Evolutionary conservation across 768 basidiomycete species (phyloP).

Genomic region (Hygrocybe coccinea): DNA sequence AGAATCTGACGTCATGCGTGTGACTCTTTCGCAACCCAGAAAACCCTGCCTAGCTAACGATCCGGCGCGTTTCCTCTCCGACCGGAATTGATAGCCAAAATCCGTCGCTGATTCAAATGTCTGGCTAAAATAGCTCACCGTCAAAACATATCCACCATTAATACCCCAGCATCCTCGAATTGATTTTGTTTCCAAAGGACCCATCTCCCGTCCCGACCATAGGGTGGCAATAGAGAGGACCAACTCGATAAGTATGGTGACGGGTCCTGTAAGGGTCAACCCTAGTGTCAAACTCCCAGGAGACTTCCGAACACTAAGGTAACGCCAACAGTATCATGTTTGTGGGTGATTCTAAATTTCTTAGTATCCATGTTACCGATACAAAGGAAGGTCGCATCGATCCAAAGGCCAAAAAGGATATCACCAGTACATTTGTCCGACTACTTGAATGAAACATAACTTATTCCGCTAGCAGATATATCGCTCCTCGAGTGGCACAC

Average conservation of each 20-base stretch:
- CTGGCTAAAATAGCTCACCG: too few species aligned
- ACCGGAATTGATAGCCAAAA: too few species aligned
- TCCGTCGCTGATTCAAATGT: too few species aligned
- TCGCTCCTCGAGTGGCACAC: conserved; percentile 47
- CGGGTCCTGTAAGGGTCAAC: conserved; percentile 7
- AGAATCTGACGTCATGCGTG: too few species aligned
- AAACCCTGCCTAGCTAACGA: too few species aligned
- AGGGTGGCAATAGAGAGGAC: too few species aligned
- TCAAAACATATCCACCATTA: too few species aligned
- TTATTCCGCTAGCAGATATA: conserved; percentile 26
- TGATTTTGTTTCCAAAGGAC: too few species aligned
- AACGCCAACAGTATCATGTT: background rate
- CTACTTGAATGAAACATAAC: background rate
- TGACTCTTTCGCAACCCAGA: too few species aligned
- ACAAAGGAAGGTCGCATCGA: conserved; percentile 23
- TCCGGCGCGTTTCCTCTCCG: too few species aligned
- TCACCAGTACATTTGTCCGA: conserved; percentile 10
- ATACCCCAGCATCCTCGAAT: too few species aligned
- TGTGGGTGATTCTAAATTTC: background rate
- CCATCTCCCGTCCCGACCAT: background rate
- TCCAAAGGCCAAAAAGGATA: conserved; percentile 11
- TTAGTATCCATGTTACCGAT: conserved; percentile 25
- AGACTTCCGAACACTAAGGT: conserved; percentile 25
- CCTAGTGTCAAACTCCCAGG: conserved; percentile 20
- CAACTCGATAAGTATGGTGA: conserved; percentile 7